Evolutionary conservation across 441 rosid genomes (phyloP), one percentile per base, ranked within the genome.

Genomic region (Omphalea diandra): DNA sequence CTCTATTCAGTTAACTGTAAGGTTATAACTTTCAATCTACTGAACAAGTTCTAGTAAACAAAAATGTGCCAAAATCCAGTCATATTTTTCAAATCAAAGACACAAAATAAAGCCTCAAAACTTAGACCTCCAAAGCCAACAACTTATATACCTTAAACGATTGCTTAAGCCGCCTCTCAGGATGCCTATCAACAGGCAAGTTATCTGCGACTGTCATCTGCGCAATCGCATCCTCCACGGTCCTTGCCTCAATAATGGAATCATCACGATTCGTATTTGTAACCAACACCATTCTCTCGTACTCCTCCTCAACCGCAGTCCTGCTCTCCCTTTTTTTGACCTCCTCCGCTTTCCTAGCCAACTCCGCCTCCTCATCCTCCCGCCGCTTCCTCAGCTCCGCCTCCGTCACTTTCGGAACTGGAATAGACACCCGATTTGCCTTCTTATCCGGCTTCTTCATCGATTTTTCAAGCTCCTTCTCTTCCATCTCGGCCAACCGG

Each of bases 201-300:
- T 24, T 85, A 52, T 94, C 98, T 0, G 85, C 32, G 4, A 92
- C 89, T 6, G 85, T 67, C 82, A 94, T 88, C 74, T 76, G 84
- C 24, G 90, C 96, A 43, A 94, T 73, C 3, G 99, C 99, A 67
- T 94, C 98, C 77, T 88, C 96, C 57, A 94, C 97, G 31, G 74
- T 81, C 68, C 90, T 85, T 0, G 99, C 98, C 61, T 94, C 99
- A 4, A 94, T 84, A 18, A 90, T 35, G 0, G 90, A 89, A 67
- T 94, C 96, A 58, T 94, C 99, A 18, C 98, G 81, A 69, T 94
- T 94, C 32, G 96, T 92, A 68, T 94, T 94, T 40, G 87, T 63
- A 67, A 92, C 96, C 69, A 79, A 56, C 38, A 94, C 88, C 88
- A 87, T 85, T 83, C 80, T 83, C 78, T 94, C 98, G 68, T 92